Conservation (phyloP, 1,284 basidiomycete species). For the Boletus sp. region DNA sequence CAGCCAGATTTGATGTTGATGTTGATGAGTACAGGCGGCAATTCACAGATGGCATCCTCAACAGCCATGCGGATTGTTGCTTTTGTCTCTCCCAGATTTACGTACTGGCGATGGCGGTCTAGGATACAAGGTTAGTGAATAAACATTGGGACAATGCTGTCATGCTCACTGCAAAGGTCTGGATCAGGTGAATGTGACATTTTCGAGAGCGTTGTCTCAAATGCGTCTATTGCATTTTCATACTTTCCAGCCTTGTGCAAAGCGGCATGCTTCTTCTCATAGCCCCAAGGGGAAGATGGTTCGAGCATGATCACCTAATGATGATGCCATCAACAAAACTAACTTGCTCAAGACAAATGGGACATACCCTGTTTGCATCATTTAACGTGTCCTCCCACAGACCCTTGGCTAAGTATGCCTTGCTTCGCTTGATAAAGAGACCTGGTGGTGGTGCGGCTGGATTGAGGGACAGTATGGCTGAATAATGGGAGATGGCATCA, state of each 20-base stretch:
- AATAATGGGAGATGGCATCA: constrained; percentile 1
- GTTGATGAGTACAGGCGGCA: no score
- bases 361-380: constrained; percentile 7
- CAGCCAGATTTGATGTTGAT: no score
- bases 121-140: no score
- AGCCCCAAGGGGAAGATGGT: constrained; percentile 2
- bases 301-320: background rate
- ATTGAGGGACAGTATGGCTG: background rate
- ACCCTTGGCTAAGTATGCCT: background rate
- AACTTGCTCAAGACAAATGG: background rate
- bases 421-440: constrained; percentile 8
- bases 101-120: no score
- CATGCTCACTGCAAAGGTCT: background rate
- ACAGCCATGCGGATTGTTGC: no score
- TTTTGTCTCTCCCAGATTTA: no score
- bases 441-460: background rate
- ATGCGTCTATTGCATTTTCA: background rate
- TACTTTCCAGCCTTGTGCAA: background rate
- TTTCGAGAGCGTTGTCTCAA: constrained; percentile 1
- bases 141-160: no score
- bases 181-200: no score
- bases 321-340: background rate
- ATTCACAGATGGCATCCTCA: no score
- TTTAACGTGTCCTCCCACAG: constrained; percentile 2
- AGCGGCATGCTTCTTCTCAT: background rate